Conservation (phyloP, 1,139 yeast species). For the Geotrichum fermentans region DNA sequence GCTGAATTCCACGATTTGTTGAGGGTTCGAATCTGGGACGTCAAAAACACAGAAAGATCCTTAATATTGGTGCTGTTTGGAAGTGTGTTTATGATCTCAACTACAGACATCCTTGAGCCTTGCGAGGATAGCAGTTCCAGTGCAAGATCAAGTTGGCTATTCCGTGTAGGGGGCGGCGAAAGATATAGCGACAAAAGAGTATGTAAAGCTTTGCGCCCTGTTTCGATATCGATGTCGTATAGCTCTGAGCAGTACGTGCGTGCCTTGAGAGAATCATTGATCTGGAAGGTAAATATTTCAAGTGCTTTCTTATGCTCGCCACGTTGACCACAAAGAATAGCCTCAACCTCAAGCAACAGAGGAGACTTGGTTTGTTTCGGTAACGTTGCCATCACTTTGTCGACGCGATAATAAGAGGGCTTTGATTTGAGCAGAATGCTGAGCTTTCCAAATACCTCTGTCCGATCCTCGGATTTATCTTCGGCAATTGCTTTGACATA, state of each 20-base stretch:
- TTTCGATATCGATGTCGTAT: constrained; percentile 40
- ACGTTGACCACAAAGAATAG: constrained; percentile 55
- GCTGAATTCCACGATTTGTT: constrained; percentile 30
- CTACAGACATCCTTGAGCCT: constrained; percentile 52
- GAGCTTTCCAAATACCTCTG: constrained; percentile 31
- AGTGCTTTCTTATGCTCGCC: constrained; percentile 66
- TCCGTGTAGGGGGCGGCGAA: constrained; percentile 23
- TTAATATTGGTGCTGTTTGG: constrained; percentile 49
- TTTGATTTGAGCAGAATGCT: background rate
- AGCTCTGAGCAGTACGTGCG: constrained; percentile 54
- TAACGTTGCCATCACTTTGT: constrained; percentile 32
- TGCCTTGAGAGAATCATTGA: constrained; percentile 55
- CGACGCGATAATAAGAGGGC: constrained; percentile 35
- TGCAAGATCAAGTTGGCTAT: constrained; percentile 41
- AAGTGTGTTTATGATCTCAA: constrained; percentile 47
- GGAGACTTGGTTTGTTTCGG: constrained; percentile 24
- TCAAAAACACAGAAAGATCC: constrained; percentile 46
- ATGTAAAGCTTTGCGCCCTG: constrained; percentile 41
- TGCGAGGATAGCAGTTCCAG: constrained; percentile 46
- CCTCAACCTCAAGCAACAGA: constrained; percentile 43
- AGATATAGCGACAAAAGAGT: constrained; percentile 38
- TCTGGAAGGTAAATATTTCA: constrained; percentile 54
- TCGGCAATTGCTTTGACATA: constrained; percentile 45
- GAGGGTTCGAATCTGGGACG: constrained; percentile 44
- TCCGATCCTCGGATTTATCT: constrained; percentile 12